Percentiles rank a stretch among this genome's conserved stretches.
phyloP scores from a whole-genome alignment of 176 grass and related monocot genomes.

The Musa itinerans region DNA sequence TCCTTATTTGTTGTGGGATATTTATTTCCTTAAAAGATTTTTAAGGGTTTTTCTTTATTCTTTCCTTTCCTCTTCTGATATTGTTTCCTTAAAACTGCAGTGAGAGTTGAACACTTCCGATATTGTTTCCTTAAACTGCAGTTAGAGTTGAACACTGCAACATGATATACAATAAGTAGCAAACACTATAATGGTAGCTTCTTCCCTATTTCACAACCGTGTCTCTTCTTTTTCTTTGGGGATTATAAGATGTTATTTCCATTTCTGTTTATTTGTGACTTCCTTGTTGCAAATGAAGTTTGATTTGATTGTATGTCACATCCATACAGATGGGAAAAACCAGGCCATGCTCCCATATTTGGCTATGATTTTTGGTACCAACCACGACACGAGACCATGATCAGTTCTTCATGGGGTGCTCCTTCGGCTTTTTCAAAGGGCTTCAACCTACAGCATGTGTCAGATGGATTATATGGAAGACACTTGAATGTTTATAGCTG shows the following conservation, averaged over 20 bases:
- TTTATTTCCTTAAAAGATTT: too few species aligned
- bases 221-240: too few species aligned
- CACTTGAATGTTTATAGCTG: constrained; percentile 87
- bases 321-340: constrained; percentile 74
- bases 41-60: too few species aligned
- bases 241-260: neutral
- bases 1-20: too few species aligned
- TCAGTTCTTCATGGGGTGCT: constrained; percentile 88
- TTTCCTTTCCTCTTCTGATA: too few species aligned
- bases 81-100: too few species aligned
- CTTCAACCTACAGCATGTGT: constrained; percentile 76
- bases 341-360: constrained; percentile 68
- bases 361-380: constrained; percentile 98
- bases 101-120: too few species aligned
- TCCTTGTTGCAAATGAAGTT: neutral
- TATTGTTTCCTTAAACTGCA: too few species aligned
- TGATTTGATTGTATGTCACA: neutral
- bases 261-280: neutral
- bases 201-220: too few species aligned
- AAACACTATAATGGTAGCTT: too few species aligned
- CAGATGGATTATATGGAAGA: constrained; percentile 80
- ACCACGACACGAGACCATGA: constrained; percentile 91
- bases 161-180: too few species aligned
- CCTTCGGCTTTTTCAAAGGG: constrained; percentile 61
- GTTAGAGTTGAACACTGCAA: too few species aligned